Conservation (phyloP, 192 early-diverging fungal genomes). For the Entrophospora sp. region DNA sequence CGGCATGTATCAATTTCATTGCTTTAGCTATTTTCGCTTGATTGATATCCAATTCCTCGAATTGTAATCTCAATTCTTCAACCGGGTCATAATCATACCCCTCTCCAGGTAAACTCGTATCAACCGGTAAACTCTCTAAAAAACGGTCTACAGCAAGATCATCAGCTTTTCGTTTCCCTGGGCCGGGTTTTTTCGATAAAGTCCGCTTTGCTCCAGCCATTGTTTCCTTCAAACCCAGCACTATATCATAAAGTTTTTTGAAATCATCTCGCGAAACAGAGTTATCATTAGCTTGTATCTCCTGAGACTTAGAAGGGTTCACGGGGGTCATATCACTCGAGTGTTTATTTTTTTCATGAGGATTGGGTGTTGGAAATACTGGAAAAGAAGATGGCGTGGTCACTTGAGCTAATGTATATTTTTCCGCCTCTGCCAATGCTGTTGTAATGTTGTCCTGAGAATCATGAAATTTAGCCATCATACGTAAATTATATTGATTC, state of each 20-base stretch:
- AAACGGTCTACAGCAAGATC: background rate
- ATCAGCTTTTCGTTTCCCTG: conserved; percentile 4
- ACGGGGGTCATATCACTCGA: no score
- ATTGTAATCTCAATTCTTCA: conserved; percentile 7
- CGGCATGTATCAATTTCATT: background rate
- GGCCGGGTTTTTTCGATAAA: background rate
- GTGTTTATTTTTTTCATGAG: no score
- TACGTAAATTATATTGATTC: no score
- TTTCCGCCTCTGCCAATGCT: no score
- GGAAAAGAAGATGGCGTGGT: no score
- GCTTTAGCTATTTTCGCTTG: background rate
- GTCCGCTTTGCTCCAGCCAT: background rate
- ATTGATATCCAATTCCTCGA: conserved; percentile 1
- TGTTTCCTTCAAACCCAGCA: no score
- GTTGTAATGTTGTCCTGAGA: no score
- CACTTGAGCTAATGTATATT: no score
- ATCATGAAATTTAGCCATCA: no score
- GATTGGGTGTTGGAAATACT: no score
- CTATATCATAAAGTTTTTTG: background rate
- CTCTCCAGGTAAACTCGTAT: conserved; percentile 5
- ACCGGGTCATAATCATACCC: conserved; percentile 3
- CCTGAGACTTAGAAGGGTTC: conserved; percentile 6
- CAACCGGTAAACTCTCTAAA: background rate
- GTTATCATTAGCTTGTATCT: no score
- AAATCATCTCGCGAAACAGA: background rate